Evolutionary conservation across 2,329 filamentous ascomycete species (phyloP).

Genomic region (Hypomyces perniciosus): DNA sequence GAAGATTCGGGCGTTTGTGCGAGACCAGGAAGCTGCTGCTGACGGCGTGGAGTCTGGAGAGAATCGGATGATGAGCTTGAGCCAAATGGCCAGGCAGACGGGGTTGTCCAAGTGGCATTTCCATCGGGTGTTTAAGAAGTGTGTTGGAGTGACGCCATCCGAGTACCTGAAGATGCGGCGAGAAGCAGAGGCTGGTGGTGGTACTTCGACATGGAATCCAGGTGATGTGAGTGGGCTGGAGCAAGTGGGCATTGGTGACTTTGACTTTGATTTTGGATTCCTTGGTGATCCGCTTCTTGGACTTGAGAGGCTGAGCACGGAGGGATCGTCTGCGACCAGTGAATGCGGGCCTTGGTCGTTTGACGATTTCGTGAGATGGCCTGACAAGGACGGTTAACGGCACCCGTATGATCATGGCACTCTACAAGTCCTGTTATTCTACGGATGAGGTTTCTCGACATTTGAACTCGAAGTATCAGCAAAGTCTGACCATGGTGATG

Average conservation of each 20-base stretch:
- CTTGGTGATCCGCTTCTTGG: not conserved
- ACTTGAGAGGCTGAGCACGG: not conserved
- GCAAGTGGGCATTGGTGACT: constrained; percentile 2
- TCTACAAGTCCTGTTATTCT: too few species aligned
- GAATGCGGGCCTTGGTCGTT: constrained; percentile 7
- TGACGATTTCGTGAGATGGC: constrained; percentile 19
- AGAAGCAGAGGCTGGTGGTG: not conserved
- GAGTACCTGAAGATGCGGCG: constrained; percentile 22
- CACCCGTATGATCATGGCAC: too few species aligned
- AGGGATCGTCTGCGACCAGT: not conserved
- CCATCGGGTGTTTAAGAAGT: constrained; percentile 52
- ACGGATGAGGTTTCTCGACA: too few species aligned
- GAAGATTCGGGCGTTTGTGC: constrained; percentile 32
- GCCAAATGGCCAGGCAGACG: constrained; percentile 43
- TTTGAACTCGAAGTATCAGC: too few species aligned
- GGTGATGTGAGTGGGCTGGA: constrained; percentile 7
- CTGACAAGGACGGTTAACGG: not conserved
- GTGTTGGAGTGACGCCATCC: constrained; percentile 42
- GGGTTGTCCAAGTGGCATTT: constrained; percentile 53
- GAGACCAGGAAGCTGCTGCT: constrained; percentile 21
- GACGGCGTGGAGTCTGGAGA: constrained; percentile 12
- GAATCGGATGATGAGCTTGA: constrained; percentile 27
- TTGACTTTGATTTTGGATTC: constrained; percentile 5
- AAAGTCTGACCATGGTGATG: too few species aligned
- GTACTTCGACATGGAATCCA: not conserved